Base-by-base conservation (phyloP, 176 grass and related monocot species). In the Oryza rufipogon region DNA sequence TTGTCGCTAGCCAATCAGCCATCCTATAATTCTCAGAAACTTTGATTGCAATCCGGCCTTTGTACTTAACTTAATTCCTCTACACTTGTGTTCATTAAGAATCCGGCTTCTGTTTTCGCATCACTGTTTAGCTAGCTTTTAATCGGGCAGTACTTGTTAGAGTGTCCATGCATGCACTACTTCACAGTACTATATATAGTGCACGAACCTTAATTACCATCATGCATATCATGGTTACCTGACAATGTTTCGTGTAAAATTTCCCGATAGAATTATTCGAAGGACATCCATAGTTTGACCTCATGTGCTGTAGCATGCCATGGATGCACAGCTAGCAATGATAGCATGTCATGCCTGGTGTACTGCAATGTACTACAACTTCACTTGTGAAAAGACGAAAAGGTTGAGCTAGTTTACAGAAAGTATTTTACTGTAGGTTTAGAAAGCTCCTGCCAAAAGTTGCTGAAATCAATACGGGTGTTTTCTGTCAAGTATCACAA, bases 111-210 rank as follows among this genome's bases (percentile, higher is more conserved):
- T 75, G 11, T 41, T 76, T 36, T 4, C 54, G 1, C 61, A 9
- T 10, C 19, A 64, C 77, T 76, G 32, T 81, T 75, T 85, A 11
- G 32, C 71, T 85, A 11, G 32, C 71, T 81, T 45, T 51, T 85
- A 36, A 7, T 44, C 79, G 42, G 41, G 11, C 16, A 4, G 16
- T 81, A 76, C 70, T 52, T 75, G 64, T 70, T 73, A 54, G 10
- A 54, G 15, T 66, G 39, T 19, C 47, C 71, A 80, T 75, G 61
- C 71, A 80, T 75, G 47, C 68, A 74, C 45, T 71, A 41, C 66
- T 63, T 1, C n/a, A 74, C 44, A 45, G 14, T 80, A 34, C 14
- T 15, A 44, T 44, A 44, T 44, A 10, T 23, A 30, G 20, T 38
- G 44, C 54, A 39, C 20, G 38, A 65, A 64, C 11, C n/a, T 56